These are phyloP conservation scores for Wolfiporia cocos DNA, from an alignment of 1,284 basidiomycete genomes.

Conservation along the genomic window DNA sequence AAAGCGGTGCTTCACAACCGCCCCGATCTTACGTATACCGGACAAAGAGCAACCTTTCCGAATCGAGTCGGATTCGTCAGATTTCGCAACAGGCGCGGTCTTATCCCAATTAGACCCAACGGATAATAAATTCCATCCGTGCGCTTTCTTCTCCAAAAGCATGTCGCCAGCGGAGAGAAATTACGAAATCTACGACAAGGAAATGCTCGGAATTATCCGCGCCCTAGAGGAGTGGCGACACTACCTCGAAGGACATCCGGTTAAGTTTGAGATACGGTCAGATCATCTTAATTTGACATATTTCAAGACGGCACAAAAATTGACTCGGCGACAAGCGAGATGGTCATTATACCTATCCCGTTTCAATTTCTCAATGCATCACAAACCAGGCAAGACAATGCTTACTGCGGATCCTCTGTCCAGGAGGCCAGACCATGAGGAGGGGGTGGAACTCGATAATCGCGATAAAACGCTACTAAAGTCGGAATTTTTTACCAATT, in stretches of 20 bases:
- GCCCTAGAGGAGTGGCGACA: conserved; percentile 25
- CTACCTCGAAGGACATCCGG: conserved; percentile 19
- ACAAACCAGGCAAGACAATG: conserved; percentile 25
- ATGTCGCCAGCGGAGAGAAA: conserved; percentile 6
- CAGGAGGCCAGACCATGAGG: conserved; percentile 8
- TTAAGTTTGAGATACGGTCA: conserved; percentile 27
- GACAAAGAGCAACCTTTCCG: background rate
- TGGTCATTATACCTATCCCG: conserved; percentile 33
- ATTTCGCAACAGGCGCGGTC: background rate
- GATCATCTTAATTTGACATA: conserved; percentile 35
- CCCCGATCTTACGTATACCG: background rate
- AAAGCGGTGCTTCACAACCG: background rate
- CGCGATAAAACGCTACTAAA: conserved; percentile 6
- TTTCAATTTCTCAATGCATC: conserved; percentile 28
- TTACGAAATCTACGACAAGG: conserved; percentile 23
- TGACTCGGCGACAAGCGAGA: conserved; percentile 27
- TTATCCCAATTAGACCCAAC: background rate
- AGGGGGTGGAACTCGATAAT: conserved; percentile 10
- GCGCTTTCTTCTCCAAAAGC: background rate
- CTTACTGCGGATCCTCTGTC: conserved; percentile 6
- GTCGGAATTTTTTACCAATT: conserved; percentile 8
- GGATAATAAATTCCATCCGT: background rate
- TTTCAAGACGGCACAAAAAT: conserved; percentile 28
- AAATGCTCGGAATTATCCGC: conserved; percentile 18
- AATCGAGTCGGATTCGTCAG: background rate